Conservation (phyloP, 1,284 basidiomycete genomes). For the Moesziomyces antarcticus region DNA sequence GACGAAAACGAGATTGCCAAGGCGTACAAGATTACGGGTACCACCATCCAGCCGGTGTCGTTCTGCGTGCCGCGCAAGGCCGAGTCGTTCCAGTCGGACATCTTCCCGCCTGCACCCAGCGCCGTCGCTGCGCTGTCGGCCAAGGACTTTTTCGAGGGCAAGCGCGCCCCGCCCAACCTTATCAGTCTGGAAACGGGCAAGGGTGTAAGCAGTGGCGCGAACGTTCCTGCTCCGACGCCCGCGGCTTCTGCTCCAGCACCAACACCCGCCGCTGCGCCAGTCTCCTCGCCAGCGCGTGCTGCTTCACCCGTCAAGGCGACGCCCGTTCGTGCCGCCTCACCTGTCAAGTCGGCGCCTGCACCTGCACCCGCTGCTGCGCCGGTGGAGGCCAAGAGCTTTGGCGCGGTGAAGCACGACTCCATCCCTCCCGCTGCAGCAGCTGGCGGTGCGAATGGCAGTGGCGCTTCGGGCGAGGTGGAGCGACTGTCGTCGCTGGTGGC, state of each 20-base stretch:
- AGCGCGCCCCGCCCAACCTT: conserved; percentile 72
- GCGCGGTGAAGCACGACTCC: conserved; percentile 5
- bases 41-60: conserved; percentile 84
- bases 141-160: conserved; percentile 83
- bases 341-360: conserved; percentile 14
- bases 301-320: conserved; percentile 14
- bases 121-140: conserved; percentile 82
- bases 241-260: conserved; percentile 3
- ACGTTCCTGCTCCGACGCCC: conserved; percentile 2
- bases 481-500: conserved; percentile 34
- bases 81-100: conserved; percentile 90
- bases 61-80: conserved; percentile 94
- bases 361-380: conserved; percentile 7
- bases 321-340: conserved; percentile 16
- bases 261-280: conserved; percentile 14
- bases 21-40: conserved; percentile 87
- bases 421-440: neutral
- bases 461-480: conserved; percentile 13
- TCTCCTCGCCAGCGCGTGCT: conserved; percentile 20
- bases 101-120: conserved; percentile 90
- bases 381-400: neutral
- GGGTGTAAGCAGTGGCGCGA: conserved; percentile 16
- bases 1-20: conserved; percentile 94
- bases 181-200: conserved; percentile 70
- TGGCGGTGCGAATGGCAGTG: conserved; percentile 2